Evolutionary conservation across 192 early-diverging fungal genomes (phyloP), one percentile per base, ranked within the genome.

Genomic region (Podila epicladia): DNA sequence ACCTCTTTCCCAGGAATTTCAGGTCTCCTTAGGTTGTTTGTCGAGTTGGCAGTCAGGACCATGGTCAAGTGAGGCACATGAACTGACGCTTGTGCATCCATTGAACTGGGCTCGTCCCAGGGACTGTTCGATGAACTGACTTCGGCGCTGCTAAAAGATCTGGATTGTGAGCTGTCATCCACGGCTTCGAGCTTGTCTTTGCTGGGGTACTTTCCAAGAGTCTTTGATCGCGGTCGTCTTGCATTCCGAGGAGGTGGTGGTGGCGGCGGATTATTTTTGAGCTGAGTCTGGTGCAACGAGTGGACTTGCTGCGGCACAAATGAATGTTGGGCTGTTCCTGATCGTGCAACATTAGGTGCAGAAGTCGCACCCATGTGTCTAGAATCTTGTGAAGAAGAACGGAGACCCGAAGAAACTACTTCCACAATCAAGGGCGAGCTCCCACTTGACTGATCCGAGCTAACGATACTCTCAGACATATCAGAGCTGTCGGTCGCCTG

Each of bases 161-260:
- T 45, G 41, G 41, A 45, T 15, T 45, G 41, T 15, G 41, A 45
- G 41, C 3, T 45, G 41, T 45, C 53, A 12, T n/a, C 24, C 24
- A 22, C n/a, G 19, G 20, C 53, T 12, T 61, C 59, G 17, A 53
- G 60, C 38, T 37, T 69, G 8, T 80, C 77, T 29, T 45, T 64
- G 6, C 63, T 72, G 2, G 66, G 50, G 60, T 69, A 48, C 4
- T 71, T 71, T 33, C 77, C 66, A 53, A 59, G 38, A 15, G 62
- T 66, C 65, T 80, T 80, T 19, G 77, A 80, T 5, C 71, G 71
- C n/a, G 77, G 77, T 29, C 77, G 70, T 45, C 77, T 72, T 20
- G 77, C 49, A 28, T 80, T 80, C 17, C 77, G 65, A 24, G 77
- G 77, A 8, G 77, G 77, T 3, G 77, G 77, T 0, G 66, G 57